Base-by-base conservation (phyloP, 441 rosid species). In the Aquilaria agallochum region DNA sequence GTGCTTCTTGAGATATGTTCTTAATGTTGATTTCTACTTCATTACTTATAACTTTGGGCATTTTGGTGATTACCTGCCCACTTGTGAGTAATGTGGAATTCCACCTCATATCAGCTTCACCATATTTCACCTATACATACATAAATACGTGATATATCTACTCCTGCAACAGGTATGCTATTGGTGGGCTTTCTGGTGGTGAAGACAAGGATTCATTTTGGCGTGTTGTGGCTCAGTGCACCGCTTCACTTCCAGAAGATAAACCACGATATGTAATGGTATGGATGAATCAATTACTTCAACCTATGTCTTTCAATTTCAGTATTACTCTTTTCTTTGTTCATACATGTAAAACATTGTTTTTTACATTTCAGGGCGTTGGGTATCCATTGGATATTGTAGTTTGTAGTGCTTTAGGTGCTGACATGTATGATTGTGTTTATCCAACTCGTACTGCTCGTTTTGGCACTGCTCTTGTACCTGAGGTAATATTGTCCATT, bases 181-280 rank as follows among this genome's bases (percentile, higher is more conserved):
- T 88, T 69, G 92, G 92, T 71, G 96, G 96, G 71, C 96, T 86
- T 74, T 63, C 90, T 62, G 96, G 96, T 7, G 92, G 96, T 31
- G 92, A 88, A 83, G 96, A 88, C 59, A 87, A 89, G 74, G 91
- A 89, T 73, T 87, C 94, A 60, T 89, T 89, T 81, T 87, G 94
- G 91, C 91, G 91, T 56, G 86, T 89, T 66, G 91, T 89, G 71
- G 93, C 94, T 68, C 96, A 84, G 73, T 89, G 96, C 59, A 87
- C 96, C 32, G 94, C 83, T 62, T 69, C 85, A 55, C 65, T 87
- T 77, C 94, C 91, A 50, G 94, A 83, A 65, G 80, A 89, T 68
- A 89, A 89, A 79, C 94, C 96, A 10, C 80, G 94, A 72, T 87
- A 89, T 80, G 94, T 89, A 48, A 85, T 87, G 94, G 91, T 89